A percentile compares a stretch with the other conserved stretches of the same genome.
Evolutionary conservation across 2,329 filamentous ascomycete species (phyloP).

Genomic region (Exophiala calicioides): DNA sequence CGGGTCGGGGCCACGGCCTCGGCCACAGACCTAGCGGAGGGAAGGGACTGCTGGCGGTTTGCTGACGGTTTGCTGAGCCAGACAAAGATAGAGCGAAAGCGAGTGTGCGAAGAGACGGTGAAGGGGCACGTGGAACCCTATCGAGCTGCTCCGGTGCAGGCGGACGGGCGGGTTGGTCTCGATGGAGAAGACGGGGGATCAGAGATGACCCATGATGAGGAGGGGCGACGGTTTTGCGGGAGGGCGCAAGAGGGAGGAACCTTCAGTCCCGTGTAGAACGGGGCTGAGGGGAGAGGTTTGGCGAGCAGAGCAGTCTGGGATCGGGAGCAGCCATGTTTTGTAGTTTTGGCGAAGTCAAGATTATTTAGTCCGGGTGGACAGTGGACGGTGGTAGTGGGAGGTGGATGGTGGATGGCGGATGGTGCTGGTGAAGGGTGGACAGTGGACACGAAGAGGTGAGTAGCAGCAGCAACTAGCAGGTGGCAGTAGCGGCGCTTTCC

Average conservation of each 20-base stretch:
- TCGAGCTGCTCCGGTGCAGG: slow-evolving; percentile 26
- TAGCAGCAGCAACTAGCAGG: too few relatives aligned
- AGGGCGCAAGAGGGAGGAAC: slow-evolving; percentile 31
- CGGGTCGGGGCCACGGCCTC: slow-evolving; percentile 5
- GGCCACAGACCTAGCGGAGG: slow-evolving; percentile 4
- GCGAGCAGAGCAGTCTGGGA: slow-evolving; percentile 25
- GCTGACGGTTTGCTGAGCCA: slow-evolving; percentile 3
- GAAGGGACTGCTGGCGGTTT: slow-evolving; percentile 4
- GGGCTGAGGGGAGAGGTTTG: slow-evolving; percentile 37
- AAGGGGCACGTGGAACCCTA: slow-evolving; percentile 24
- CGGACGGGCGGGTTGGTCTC: slow-evolving; percentile 23
- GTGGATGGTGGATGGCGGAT: too few relatives aligned
- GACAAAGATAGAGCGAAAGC: slow-evolving; percentile 9
- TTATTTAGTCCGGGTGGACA: slow-evolving; percentile 14
- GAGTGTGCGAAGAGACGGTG: slow-evolving; percentile 23
- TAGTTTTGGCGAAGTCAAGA: slow-evolving; percentile 18
- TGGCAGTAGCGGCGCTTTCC: slow-evolving; percentile 15
- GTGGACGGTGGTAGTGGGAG: slow-evolving; percentile 13
- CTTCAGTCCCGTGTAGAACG: slow-evolving; percentile 49
- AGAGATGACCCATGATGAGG: slow-evolving; percentile 36
- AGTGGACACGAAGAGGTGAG: slow-evolving; percentile 9
- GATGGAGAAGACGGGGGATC: slow-evolving; percentile 23
- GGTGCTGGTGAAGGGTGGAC: neutral
- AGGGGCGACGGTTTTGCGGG: slow-evolving; percentile 14
- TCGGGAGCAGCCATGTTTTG: slow-evolving; percentile 27